These are phyloP conservation scores for Solanum chiquidenum DNA, from an alignment of 257 asterid species.

Conservation along the genomic window DNA sequence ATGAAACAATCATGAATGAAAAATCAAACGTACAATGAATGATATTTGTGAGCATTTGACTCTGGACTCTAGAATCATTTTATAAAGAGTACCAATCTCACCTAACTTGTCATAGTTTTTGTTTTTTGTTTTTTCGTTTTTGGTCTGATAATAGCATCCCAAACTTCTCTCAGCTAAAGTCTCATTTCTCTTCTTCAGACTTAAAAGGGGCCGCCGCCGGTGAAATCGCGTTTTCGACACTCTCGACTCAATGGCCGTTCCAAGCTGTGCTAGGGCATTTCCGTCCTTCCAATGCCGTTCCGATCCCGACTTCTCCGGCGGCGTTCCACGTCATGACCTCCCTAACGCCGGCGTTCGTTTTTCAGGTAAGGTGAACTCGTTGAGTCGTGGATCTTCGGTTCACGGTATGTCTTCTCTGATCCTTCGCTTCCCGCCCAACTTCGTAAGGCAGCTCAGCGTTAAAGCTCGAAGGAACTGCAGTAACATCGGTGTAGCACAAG, in stretches of 20 bases:
- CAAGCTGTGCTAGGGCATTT: constrained; percentile 47
- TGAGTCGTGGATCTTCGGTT: constrained; percentile 10
- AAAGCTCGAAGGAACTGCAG: constrained; percentile 94
- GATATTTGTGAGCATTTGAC: too few species aligned
- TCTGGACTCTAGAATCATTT: too few species aligned
- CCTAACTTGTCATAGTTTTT: not conserved
- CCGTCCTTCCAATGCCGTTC: constrained; percentile 83
- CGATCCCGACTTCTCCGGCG: constrained; percentile 51
- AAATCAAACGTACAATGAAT: too few species aligned
- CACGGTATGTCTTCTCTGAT: constrained; percentile 47
- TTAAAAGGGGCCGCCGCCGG: not conserved
- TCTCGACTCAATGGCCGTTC: constrained; percentile 49
- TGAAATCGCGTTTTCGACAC: constrained; percentile 2
- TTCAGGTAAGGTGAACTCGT: constrained; percentile 17
- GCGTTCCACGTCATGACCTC: constrained; percentile 17
- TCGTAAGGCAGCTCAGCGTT: constrained; percentile 87
- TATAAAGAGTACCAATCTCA: not conserved
- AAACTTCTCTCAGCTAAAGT: not conserved
- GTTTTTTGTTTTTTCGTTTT: not conserved
- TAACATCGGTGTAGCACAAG: constrained; percentile 95
- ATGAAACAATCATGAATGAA: too few species aligned
- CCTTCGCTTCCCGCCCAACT: constrained; percentile 78
- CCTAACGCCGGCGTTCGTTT: constrained; percentile 19
- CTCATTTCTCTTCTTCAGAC: not conserved
- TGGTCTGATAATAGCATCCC: not conserved